Conservation (phyloP, 2,329 filamentous ascomycete species). For the Pyrenophora teres region DNA sequence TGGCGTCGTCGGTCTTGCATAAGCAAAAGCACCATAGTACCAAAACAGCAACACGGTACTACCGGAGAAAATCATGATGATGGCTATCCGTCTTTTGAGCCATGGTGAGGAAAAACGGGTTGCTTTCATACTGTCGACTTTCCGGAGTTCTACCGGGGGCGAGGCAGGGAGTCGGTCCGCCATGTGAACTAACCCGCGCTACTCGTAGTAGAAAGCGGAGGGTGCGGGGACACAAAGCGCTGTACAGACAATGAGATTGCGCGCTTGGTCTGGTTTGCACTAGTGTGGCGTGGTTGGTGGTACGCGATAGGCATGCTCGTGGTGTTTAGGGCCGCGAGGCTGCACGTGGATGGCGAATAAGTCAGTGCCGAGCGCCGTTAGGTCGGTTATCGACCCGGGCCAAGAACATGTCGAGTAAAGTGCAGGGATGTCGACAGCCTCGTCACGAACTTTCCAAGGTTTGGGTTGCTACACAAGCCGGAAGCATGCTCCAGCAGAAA, state of each 20-base stretch:
- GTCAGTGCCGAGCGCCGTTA: conserved; percentile 11
- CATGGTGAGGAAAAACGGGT: conserved; percentile 19
- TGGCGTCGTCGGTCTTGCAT: conserved; percentile 14
- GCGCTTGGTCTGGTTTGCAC: conserved; percentile 3
- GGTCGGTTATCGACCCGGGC: conserved; percentile 1
- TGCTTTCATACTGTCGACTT: conserved; percentile 9
- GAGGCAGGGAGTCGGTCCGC: conserved; percentile 12
- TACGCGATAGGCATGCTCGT: conserved; percentile 6
- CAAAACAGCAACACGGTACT: conserved; percentile 28
- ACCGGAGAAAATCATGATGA: conserved; percentile 28
- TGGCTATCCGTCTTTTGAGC: conserved; percentile 20
- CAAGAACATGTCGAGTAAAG: background rate
- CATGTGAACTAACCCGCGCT: conserved; percentile 14
- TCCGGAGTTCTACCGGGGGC: conserved; percentile 2
- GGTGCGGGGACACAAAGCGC: conserved; percentile 7
- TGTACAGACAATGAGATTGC: background rate
- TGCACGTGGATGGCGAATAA: conserved; percentile 7
- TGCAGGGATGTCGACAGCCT: background rate
- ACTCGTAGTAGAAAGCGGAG: conserved; percentile 4
- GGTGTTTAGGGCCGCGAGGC: conserved; percentile 7
- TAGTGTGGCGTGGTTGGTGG: conserved; percentile 3
- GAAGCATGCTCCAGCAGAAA: conserved; percentile 1
- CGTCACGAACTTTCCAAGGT: background rate
- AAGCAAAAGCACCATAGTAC: conserved; percentile 26
- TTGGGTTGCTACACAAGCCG: background rate